phyloP scores from a whole-genome alignment of 371 early-diverging fungal genomes.

The Parasitella parasitica region DNA sequence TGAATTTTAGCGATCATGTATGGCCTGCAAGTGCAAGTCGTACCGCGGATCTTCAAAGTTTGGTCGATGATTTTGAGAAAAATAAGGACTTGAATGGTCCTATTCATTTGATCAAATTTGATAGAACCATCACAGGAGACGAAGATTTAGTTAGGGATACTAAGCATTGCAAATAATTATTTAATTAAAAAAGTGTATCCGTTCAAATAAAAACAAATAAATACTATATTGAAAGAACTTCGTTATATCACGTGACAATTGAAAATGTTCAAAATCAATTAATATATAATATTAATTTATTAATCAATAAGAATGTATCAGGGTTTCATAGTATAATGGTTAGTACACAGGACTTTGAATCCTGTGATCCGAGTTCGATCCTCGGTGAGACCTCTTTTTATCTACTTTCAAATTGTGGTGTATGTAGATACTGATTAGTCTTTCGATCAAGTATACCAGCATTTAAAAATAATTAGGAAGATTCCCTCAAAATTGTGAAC shows the following conservation, averaged over 20 bases:
- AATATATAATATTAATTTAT: too few relatives aligned
- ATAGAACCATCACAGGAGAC: slow-evolving; percentile 17
- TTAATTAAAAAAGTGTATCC: neutral
- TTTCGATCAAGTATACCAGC: neutral
- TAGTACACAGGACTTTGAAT: slow-evolving; percentile 25
- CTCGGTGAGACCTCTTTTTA: slow-evolving; percentile 24
- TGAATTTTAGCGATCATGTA: slow-evolving; percentile 34
- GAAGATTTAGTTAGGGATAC: slow-evolving; percentile 3
- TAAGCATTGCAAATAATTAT: slow-evolving; percentile 2
- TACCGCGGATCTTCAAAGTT: slow-evolving; percentile 21
- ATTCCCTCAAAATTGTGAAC: slow-evolving; percentile 25
- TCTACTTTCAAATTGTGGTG: too few relatives aligned
- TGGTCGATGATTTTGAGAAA: slow-evolving; percentile 26
- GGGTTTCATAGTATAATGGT: slow-evolving; percentile 27
- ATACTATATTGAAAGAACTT: too few relatives aligned
- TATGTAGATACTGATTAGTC: too few relatives aligned
- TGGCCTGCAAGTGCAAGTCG: slow-evolving; percentile 44
- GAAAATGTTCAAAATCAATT: too few relatives aligned
- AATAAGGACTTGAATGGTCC: slow-evolving; percentile 17
- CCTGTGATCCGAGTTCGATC: slow-evolving; percentile 28
- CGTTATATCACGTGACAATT: too few relatives aligned
- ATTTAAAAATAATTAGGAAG: neutral
- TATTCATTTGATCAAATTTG: slow-evolving; percentile 12
- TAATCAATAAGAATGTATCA: slow-evolving; percentile 1
- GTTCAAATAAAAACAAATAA: too few relatives aligned